These are phyloP conservation scores for Telopea speciosissima DNA, from an alignment of 177 flowering plant species.

Conservation along the genomic window DNA sequence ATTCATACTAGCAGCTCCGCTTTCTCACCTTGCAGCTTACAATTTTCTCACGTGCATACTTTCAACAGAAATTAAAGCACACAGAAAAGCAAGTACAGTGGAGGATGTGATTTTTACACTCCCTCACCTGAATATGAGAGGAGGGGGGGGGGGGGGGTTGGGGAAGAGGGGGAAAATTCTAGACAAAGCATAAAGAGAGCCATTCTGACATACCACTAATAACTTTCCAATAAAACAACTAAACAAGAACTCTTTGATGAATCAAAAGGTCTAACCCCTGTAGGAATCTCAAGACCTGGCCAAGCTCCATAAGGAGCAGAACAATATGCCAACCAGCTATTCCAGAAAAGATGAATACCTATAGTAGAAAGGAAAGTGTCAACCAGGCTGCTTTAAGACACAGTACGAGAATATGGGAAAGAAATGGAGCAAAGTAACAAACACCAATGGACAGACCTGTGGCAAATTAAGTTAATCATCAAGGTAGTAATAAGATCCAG, in stretches of 20 bases:
- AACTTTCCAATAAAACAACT: neutral
- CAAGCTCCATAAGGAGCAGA: neutral
- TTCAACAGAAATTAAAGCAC: neutral
- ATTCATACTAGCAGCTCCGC: too few species aligned
- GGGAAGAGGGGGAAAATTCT: too few species aligned
- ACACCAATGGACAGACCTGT: neutral
- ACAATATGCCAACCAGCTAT: neutral
- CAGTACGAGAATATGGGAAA: neutral
- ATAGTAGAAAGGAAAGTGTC: neutral
- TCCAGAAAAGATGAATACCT: neutral
- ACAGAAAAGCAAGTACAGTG: neutral
- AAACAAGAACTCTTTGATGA: neutral
- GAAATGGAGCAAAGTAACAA: neutral
- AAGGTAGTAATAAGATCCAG: slow-evolving; percentile 78
- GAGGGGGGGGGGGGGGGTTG: too few species aligned
- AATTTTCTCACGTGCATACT: neutral
- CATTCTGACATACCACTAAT: neutral
- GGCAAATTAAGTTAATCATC: slow-evolving; percentile 39
- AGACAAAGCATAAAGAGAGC: too few species aligned
- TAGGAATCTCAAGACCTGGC: neutral
- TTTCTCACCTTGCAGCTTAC: neutral
- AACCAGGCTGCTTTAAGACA: neutral
- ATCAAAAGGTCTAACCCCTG: neutral
- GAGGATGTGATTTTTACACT: neutral
- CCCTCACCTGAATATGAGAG: neutral